Percentiles rank a stretch among this genome's conserved stretches.
phyloP scores from a whole-genome alignment of 306 rosid species.

The Prunus mira region DNA sequence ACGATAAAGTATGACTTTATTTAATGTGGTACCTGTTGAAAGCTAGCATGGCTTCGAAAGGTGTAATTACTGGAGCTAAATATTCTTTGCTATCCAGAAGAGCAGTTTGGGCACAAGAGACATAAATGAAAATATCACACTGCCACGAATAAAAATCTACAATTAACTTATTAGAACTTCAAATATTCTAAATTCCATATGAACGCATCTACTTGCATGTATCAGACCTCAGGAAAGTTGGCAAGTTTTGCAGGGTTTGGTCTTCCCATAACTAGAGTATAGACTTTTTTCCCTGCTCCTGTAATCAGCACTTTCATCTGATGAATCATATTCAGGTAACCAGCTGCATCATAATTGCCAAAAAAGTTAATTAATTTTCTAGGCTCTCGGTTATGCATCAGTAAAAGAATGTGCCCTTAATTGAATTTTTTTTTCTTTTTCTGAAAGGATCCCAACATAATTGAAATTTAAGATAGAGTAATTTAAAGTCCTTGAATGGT shows the following conservation, averaged over 20 bases:
- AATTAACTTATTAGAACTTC: not conserved
- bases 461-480: not conserved
- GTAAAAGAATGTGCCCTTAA: not conserved
- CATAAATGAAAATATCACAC: slow-evolving; percentile 84
- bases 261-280: slow-evolving; percentile 83
- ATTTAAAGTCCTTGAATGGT: not conserved
- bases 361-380: not conserved
- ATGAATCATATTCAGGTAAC: slow-evolving; percentile 73
- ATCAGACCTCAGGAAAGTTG: slow-evolving; percentile 80
- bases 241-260: slow-evolving; percentile 98
- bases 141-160: slow-evolving; percentile 34
- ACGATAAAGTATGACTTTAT: not conserved
- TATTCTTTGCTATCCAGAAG: slow-evolving; percentile 93
- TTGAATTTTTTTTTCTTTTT: no score
- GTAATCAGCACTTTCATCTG: slow-evolving; percentile 82
- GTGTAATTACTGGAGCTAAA: slow-evolving; percentile 91
- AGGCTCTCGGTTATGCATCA: not conserved
- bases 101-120: slow-evolving; percentile 91
- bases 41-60: slow-evolving; percentile 85
- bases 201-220: not conserved
- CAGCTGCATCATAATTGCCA: slow-evolving; percentile 54
- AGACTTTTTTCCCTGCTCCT: slow-evolving; percentile 77
- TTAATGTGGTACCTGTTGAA: slow-evolving; percentile 63
- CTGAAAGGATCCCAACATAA: not conserved
- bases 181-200: slow-evolving; percentile 8